These are phyloP conservation scores for Phalaenopsis equestris DNA, from an alignment of 106 monocot genomes.

Conservation along the genomic window DNA sequence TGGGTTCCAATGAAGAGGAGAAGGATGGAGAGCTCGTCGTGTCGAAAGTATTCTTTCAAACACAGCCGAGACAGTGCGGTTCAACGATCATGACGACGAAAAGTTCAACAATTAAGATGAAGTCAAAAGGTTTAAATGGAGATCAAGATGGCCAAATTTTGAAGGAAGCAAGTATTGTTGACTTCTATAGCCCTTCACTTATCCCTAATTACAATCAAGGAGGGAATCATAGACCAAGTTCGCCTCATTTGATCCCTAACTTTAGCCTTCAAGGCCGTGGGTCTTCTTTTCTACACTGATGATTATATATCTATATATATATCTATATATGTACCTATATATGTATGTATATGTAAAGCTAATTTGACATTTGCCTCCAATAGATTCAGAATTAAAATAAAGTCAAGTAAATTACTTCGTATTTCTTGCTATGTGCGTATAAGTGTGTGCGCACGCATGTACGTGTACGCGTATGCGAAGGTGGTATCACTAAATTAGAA, in stretches of 20 bases:
- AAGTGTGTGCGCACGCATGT: too few relatives aligned
- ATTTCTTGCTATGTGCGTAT: too few relatives aligned
- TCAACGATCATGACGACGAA: not conserved
- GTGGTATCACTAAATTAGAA: too few relatives aligned
- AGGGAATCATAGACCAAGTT: conserved; percentile 1
- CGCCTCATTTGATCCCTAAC: not conserved
- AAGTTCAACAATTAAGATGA: not conserved
- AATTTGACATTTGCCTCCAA: too few relatives aligned
- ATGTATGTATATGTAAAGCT: too few relatives aligned
- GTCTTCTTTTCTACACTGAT: conserved; percentile 23
- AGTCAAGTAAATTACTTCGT: too few relatives aligned
- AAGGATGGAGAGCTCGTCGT: conserved; percentile 34
- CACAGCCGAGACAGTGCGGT: conserved; percentile 46
- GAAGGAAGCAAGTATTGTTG: conserved; percentile 5
- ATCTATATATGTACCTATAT: too few relatives aligned
- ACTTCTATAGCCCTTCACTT: conserved; percentile 26
- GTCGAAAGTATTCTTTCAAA: conserved; percentile 50
- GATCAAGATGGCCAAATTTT: not conserved
- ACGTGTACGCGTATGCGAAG: too few relatives aligned
- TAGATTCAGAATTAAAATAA: too few relatives aligned
- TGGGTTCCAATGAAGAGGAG: conserved; percentile 40
- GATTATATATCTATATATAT: not conserved
- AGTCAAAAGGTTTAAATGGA: not conserved
- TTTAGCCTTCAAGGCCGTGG: conserved; percentile 15
- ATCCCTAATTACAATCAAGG: conserved; percentile 23